Evolutionary conservation across 257 asterid species (phyloP).

Genomic region (Ophiorrhiza pumila): DNA sequence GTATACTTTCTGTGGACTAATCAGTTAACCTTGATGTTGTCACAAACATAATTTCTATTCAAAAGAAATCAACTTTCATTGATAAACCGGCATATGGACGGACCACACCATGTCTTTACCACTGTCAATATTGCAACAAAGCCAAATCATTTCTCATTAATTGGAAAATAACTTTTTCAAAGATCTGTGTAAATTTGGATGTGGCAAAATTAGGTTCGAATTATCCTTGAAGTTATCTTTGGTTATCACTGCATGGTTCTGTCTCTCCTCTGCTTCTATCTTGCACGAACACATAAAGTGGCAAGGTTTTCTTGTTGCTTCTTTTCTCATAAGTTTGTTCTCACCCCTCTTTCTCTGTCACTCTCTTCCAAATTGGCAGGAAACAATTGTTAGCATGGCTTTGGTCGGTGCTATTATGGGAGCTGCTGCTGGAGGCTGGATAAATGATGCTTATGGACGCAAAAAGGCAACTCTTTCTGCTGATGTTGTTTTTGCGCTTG

Average conservation of each 20-base stretch:
- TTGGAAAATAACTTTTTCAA: background rate
- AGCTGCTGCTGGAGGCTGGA: slow-evolving; percentile 90
- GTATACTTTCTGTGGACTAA: background rate
- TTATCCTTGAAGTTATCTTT: background rate
- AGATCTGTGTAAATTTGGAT: background rate
- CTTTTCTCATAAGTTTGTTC: background rate
- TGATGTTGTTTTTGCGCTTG: slow-evolving; percentile 76
- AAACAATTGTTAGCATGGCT: slow-evolving; percentile 99
- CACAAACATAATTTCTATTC: background rate
- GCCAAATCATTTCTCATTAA: background rate
- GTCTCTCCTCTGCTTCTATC: background rate
- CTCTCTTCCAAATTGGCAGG: slow-evolving; percentile 41
- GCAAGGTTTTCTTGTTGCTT: background rate
- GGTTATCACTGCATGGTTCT: background rate
- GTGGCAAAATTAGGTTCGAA: background rate
- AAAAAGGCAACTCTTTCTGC: slow-evolving; percentile 88
- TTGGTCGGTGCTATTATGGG: slow-evolving; percentile 91
- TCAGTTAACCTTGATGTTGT: background rate
- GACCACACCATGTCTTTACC: background rate
- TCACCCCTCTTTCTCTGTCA: too few relatives aligned
- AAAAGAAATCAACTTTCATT: background rate
- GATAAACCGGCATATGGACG: background rate
- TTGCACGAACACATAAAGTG: background rate
- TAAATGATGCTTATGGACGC: slow-evolving; percentile 81
- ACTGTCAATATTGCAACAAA: background rate